These are phyloP conservation scores for Calonectria multiphialidica DNA, from an alignment of 2,329 filamentous ascomycete genomes.

Conservation along the genomic window DNA sequence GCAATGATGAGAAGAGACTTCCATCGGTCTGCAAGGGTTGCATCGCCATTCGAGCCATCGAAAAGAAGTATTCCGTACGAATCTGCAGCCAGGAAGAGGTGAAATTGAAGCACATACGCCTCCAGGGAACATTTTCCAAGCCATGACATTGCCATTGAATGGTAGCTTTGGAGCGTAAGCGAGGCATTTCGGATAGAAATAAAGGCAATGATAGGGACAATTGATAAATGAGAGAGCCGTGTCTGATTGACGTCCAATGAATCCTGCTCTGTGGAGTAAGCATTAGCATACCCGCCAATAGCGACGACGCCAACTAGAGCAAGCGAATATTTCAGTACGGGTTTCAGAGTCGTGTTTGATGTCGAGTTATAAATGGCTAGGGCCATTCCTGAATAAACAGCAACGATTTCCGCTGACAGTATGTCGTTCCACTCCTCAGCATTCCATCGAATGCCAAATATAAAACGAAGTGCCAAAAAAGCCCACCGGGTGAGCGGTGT, in stretches of 20 bases:
- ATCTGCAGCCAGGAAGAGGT: slow-evolving; percentile 72
- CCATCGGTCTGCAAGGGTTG: slow-evolving; percentile 38
- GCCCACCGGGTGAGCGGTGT: slow-evolving; percentile 36
- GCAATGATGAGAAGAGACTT: slow-evolving; percentile 39
- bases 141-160: slow-evolving; percentile 59
- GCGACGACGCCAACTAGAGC: slow-evolving; percentile 48
- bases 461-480: slow-evolving; percentile 46
- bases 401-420: slow-evolving; percentile 64
- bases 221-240: slow-evolving; percentile 64
- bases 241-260: not conserved
- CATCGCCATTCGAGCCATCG: slow-evolving; percentile 34
- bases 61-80: slow-evolving; percentile 57
- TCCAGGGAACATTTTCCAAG: slow-evolving; percentile 69
- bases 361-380: slow-evolving; percentile 44
- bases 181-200: slow-evolving; percentile 63
- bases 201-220: slow-evolving; percentile 65
- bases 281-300: not conserved
- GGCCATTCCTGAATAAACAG: slow-evolving; percentile 69
- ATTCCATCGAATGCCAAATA: slow-evolving; percentile 62
- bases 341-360: slow-evolving; percentile 30
- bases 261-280: not conserved
- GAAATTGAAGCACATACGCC: slow-evolving; percentile 70
- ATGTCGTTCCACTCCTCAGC: slow-evolving; percentile 62
- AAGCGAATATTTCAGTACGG: slow-evolving; percentile 37
- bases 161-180: slow-evolving; percentile 27